phyloP scores from a whole-genome alignment of 352 stramenopile genomes.

The Phytophthora palmivora region DNA sequence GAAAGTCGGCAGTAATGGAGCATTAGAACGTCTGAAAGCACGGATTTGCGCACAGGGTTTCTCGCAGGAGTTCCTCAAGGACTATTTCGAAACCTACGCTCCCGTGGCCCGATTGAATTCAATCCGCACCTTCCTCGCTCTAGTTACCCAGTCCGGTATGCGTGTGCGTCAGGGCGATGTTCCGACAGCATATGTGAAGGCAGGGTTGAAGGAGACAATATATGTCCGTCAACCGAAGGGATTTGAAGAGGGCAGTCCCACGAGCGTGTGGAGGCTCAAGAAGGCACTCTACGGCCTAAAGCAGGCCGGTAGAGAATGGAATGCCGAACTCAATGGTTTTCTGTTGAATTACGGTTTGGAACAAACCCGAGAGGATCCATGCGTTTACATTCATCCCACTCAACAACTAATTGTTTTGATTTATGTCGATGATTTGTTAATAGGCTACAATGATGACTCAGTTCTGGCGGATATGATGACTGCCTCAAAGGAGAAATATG shows the following conservation, averaged over 20 bases:
- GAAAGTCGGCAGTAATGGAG: constrained; percentile 4
- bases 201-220: background rate
- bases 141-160: constrained; percentile 1
- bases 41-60: constrained; percentile 24
- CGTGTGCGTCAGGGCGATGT: constrained; percentile 19
- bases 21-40: constrained; percentile 23
- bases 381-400: constrained; percentile 13
- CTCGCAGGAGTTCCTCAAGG: constrained; percentile 22
- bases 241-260: constrained; percentile 14
- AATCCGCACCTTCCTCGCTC: constrained; percentile 14
- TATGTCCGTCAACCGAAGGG: constrained; percentile 11
- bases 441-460: constrained; percentile 8
- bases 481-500: constrained; percentile 1
- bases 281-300: constrained; percentile 24
- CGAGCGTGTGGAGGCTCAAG: constrained; percentile 19
- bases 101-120: constrained; percentile 18
- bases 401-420: constrained; percentile 10
- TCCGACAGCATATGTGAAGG: constrained; percentile 20
- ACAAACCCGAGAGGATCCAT: constrained; percentile 5
- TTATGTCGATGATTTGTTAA: constrained; percentile 19
- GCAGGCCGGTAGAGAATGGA: constrained; percentile 21
- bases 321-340: constrained; percentile 8
- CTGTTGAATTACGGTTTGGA: background rate
- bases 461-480: constrained; percentile 1
- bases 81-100: constrained; percentile 20